Evolutionary conservation across 495 filamentous ascomycete genomes (phyloP).

Genomic region (Talaromyces nanjingensis): DNA sequence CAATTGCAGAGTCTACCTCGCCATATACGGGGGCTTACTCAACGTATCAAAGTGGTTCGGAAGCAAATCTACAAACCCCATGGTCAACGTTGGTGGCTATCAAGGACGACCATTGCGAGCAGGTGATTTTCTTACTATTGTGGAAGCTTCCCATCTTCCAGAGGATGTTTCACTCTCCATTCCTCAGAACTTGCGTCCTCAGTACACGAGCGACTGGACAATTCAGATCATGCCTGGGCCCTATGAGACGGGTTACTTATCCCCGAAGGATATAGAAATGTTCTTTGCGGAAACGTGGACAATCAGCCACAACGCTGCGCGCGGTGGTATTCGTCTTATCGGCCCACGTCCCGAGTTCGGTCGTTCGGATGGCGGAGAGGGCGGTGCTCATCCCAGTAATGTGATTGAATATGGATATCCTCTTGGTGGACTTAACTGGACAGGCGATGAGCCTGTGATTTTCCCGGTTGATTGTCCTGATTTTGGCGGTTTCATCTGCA

Average conservation of each 20-base stretch:
- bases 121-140: conserved; percentile 43
- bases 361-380: conserved; percentile 51
- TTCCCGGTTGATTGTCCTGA: conserved; percentile 53
- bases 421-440: conserved; percentile 48
- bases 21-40: conserved; percentile 50
- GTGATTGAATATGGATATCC: conserved; percentile 55
- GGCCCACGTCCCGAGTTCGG: conserved; percentile 50
- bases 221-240: conserved; percentile 51
- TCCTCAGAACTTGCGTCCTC: conserved; percentile 33
- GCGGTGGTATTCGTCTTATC: conserved; percentile 50
- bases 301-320: conserved; percentile 44
- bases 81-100: conserved; percentile 50
- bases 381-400: conserved; percentile 53
- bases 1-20: conserved; percentile 40
- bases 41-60: conserved; percentile 38
- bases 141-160: background rate
- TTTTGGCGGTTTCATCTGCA: conserved; percentile 52
- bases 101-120: conserved; percentile 47
- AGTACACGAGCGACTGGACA: conserved; percentile 38
- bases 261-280: conserved; percentile 44
- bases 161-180: conserved; percentile 15
- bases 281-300: conserved; percentile 33
- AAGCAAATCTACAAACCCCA: conserved; percentile 51
- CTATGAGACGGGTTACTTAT: conserved; percentile 49
- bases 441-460: conserved; percentile 34